Evolutionary conservation across 73 alveolate genomes (phyloP), one percentile per base, ranked within the genome.

Genomic region (Effrenium voratum): DNA sequence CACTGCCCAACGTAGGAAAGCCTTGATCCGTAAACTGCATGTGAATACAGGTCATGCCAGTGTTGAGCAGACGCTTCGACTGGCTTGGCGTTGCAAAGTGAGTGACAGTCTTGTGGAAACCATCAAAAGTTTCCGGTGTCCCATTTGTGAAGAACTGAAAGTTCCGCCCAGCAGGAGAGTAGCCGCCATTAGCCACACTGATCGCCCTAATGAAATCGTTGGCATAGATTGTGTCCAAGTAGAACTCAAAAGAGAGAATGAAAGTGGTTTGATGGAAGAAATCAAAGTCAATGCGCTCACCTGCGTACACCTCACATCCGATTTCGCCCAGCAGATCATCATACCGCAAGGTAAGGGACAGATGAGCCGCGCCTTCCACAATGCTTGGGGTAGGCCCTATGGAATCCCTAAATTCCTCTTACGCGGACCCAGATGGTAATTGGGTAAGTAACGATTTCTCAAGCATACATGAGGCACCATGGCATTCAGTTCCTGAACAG

Each of bases 21-120:
- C 82, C 50, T 36, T 83, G 70, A 43, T 83, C 13, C 70, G 44
- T 2, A 83, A 83, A 28, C 30, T 83, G 44, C 93, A 83, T 4
- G 76, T 83, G 30, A 83, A 83, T 19, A 83, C 93, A 0, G 93
- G 93, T 12, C 93, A 83, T 52, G 57, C 93, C 19, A n/a, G 77
- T 16, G 52, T 24, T 3, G 66, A 41, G 6, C 93, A 83, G 44
- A 83, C 52, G 93, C n/a, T 83, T 4, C 38, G 93, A 0, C 45
- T 83, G 0, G 93, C 93, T 0, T 24, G 34, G 15, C 75, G 93
- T 10, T 38, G 77, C 30, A 2, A 30, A 13, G 70, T 77, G 0
- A 15, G 50, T 1, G 45, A 2, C 0, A 49, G n/a, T 13, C 38
- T 83, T 0, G 46, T 47, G 0, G 40, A 57, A 10, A 49, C 77